A percentile compares a stretch with the other conserved stretches of the same genome.
Evolutionary conservation across 306 rosid genomes (phyloP).

Genomic region (Alnus rubra): DNA sequence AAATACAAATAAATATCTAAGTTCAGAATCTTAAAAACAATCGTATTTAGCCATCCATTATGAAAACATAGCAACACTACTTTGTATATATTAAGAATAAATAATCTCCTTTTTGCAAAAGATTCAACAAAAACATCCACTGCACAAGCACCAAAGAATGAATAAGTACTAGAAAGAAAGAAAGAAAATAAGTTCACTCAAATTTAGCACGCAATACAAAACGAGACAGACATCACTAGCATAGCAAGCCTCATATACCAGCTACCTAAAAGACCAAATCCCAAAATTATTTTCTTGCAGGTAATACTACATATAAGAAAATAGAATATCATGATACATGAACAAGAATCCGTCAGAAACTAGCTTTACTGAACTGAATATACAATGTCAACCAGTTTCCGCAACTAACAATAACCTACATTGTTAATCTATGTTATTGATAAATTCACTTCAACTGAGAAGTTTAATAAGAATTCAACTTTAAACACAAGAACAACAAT

Average conservation of each 20-base stretch:
- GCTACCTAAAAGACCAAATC: background rate
- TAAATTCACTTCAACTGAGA: background rate
- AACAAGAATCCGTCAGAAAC: background rate
- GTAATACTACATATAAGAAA: background rate
- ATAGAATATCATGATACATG: background rate
- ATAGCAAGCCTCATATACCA: background rate
- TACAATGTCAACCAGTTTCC: background rate
- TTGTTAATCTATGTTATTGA: background rate
- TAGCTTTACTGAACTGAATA: background rate
- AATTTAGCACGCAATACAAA: background rate
- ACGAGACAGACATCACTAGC: background rate
- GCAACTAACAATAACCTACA: background rate
- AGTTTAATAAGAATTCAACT: background rate
- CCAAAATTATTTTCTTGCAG: background rate
- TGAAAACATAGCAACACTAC: background rate
- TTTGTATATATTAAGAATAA: background rate
- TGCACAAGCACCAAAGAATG: background rate
- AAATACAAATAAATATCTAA: background rate
- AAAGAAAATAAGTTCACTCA: background rate
- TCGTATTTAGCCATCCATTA: background rate
- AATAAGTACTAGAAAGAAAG: background rate
- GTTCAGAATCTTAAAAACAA: background rate
- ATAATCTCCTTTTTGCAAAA: background rate
- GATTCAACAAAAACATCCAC: background rate
- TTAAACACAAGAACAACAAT: background rate